These are phyloP conservation scores for Globisporangium uncinulatum DNA, from an alignment of 352 stramenopile genomes.

Conservation along the genomic window DNA sequence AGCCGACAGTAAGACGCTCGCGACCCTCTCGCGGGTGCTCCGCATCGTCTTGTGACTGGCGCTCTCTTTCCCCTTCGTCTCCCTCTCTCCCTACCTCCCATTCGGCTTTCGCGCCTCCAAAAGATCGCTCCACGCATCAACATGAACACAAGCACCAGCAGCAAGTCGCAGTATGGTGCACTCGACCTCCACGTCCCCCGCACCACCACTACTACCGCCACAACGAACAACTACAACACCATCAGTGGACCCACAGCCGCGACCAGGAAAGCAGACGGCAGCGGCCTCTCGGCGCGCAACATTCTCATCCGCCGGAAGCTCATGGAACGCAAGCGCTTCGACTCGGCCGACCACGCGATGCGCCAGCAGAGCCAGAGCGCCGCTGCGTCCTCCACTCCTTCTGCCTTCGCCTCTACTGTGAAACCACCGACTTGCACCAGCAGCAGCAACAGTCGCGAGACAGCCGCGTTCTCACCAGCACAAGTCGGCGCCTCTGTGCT, in stretches of 20 bases:
- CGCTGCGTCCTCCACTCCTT: no score
- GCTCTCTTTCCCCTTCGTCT: no score
- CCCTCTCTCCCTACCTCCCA: no score
- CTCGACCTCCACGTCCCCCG: constrained; percentile 41
- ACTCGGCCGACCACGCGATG: constrained; percentile 83
- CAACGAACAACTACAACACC: constrained; percentile 3
- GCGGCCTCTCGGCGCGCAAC: constrained; percentile 69
- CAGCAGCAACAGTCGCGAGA: not conserved
- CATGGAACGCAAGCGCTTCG: constrained; percentile 71
- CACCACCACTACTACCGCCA: not conserved
- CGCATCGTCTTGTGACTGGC: no score
- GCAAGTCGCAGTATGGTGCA: constrained; percentile 33
- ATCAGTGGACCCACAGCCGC: not conserved
- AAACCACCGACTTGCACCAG: constrained; percentile 6
- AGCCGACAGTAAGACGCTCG: no score
- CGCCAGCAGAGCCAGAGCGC: constrained; percentile 19
- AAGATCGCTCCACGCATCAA: constrained; percentile 2
- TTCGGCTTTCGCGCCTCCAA: no score
- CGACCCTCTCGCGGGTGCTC: no score
- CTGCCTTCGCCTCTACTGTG: not conserved
- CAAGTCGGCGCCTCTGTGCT: constrained; percentile 38
- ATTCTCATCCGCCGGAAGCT: constrained; percentile 72
- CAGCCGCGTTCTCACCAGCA: constrained; percentile 21
- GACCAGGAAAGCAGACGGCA: constrained; percentile 16
- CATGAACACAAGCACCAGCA: constrained; percentile 8